These are phyloP conservation scores for Thoreauomyces humboldtii DNA, from an alignment of 192 early-diverging fungal species.

Conservation along the genomic window DNA sequence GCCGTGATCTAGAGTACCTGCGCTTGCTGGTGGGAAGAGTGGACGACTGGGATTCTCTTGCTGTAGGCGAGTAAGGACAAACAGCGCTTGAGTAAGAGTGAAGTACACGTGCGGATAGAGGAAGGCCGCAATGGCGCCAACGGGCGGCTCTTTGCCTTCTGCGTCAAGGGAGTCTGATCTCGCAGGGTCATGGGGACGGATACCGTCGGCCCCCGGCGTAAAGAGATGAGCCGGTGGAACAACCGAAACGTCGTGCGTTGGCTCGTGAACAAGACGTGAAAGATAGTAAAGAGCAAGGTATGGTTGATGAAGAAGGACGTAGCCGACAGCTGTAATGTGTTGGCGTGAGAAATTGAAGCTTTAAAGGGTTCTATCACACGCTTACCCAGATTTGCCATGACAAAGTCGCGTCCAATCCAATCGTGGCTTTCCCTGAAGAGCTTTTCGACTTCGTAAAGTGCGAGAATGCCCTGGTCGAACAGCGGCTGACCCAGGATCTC, in stretches of 20 bases:
- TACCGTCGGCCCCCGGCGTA: background rate
- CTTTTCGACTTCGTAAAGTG: slow-evolving; percentile 26
- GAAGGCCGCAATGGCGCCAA: slow-evolving; percentile 24
- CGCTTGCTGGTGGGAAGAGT: slow-evolving; percentile 22
- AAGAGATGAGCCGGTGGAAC: slow-evolving; percentile 4
- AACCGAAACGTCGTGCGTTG: background rate
- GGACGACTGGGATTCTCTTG: slow-evolving; percentile 15
- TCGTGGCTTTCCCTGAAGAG: slow-evolving; percentile 25
- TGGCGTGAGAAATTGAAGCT: too few relatives aligned
- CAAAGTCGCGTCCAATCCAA: slow-evolving; percentile 25
- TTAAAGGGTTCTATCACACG: too few relatives aligned
- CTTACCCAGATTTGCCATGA: slow-evolving; percentile 37
- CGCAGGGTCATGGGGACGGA: background rate
- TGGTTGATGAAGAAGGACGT: slow-evolving; percentile 32
- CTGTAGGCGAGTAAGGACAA: slow-evolving; percentile 34
- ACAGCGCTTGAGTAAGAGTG: slow-evolving; percentile 39
- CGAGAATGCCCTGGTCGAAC: slow-evolving; percentile 32
- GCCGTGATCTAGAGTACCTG: slow-evolving; percentile 23
- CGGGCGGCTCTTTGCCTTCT: too few relatives aligned
- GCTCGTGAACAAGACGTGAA: slow-evolving; percentile 15
- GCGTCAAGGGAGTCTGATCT: background rate
- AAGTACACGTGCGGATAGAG: slow-evolving; percentile 33
- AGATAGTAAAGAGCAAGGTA: slow-evolving; percentile 38
- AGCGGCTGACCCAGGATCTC: slow-evolving; percentile 31
- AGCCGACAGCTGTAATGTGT: slow-evolving; percentile 40